Base-by-base conservation (phyloP, 441 rosid species). In the Mallotus japonicus region DNA sequence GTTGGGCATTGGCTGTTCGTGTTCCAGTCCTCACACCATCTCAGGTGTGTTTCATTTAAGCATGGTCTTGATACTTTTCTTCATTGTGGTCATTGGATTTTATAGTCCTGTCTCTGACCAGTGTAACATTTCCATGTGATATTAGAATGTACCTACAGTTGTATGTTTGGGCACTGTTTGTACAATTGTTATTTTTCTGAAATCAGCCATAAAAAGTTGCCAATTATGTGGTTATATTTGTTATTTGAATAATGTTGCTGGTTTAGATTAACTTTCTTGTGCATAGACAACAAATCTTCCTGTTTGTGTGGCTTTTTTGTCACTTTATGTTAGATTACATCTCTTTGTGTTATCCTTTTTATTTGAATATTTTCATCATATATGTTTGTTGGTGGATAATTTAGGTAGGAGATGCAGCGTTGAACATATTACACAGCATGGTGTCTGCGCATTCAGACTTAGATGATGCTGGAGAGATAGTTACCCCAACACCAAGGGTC, bases 391-490 rank as follows among this genome's bases (percentile, higher is more conserved):
- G 74, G 68, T 78, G 68, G 62, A 74, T 85, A 63, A 72, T 56
- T 13, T 82, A 96, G 99, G 89, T 92, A 69, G 99, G 99, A 78
- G 99, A 96, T 75, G 93, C 92, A 73, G 99, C 99, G 69, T 87
- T 92, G 81, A 89, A 93, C 72, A 89, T 96, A 78, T 79, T 96
- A 81, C 99, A 92, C 77, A 87, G 93, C 89, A 96, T 96, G 99
- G 99, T 92, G 76, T 90, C 96, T 75, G 95, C 98, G 49, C 99
- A 94, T 89, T 96, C 99, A 73, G 99, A 96, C 84, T 78, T 96
- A 75, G 99, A 96, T 85, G 99, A 96, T 79, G 99, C 99, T 67
- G 99, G 99, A 81, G 99, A 96, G 87, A 88, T 94, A 77, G 99
- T 96, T 70, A 94, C 99, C 63, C 99, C 99, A 80, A 96, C 99